Conservation (phyloP, 441 rosid genomes). For the Dalechampia spathulata region DNA sequence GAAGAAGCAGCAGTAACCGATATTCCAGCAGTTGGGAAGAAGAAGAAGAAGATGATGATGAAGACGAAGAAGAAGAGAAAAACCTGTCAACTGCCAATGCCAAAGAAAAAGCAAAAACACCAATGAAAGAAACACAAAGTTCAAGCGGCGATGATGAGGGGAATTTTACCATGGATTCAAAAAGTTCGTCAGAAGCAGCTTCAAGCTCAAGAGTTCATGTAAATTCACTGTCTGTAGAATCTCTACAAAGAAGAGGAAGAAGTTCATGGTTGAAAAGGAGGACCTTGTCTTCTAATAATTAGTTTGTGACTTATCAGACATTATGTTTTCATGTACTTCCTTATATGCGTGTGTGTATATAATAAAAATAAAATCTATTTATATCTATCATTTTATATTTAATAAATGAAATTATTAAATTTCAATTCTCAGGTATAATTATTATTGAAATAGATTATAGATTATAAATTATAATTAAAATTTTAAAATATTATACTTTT, state of each 20-base stretch:
- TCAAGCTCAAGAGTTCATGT: constrained; percentile 20
- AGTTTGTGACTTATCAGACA: no score
- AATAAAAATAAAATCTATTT: no score
- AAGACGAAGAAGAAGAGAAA: constrained; percentile 19
- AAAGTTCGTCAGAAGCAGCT: constrained; percentile 27
- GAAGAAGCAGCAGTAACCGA: constrained; percentile 26
- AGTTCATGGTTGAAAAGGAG: constrained; percentile 36
- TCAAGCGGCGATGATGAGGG: constrained; percentile 26
- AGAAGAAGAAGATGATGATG: constrained; percentile 14
- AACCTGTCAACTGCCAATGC: constrained; percentile 12
- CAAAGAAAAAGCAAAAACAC: constrained; percentile 25
- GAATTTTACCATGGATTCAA: neutral
- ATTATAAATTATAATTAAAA: no score
- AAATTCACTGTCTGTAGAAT: constrained; percentile 16
- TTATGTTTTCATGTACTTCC: no score
- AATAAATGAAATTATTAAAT: no score
- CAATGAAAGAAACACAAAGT: constrained; percentile 27
- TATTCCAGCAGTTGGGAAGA: constrained; percentile 13
- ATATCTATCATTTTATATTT: no score
- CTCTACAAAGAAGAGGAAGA: constrained; percentile 27
- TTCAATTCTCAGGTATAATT: no score
- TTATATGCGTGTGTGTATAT: no score
- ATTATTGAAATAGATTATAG: no score
- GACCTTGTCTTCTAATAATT: constrained; percentile 25
- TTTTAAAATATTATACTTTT: no score